Percentiles rank a stretch among this genome's conserved stretches.
These are phyloP conservation scores for Colletotrichum sublineola DNA, from an alignment of 2,329 filamentous ascomycete genomes.

Conservation along the genomic window DNA sequence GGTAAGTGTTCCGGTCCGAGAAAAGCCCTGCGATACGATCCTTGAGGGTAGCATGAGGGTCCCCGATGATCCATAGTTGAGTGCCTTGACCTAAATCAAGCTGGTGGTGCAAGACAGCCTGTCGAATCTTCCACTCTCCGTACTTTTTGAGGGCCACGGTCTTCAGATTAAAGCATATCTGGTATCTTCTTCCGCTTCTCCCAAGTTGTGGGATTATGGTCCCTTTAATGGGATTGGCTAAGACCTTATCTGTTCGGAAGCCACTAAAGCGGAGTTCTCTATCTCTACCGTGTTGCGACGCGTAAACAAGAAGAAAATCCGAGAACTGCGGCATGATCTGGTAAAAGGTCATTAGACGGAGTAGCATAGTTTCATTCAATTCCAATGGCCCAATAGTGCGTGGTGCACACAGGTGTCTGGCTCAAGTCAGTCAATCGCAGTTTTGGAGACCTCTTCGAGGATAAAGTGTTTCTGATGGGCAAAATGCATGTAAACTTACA, in stretches of 20 bases:
- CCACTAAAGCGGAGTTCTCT: constrained; percentile 53
- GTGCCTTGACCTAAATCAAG: constrained; percentile 54
- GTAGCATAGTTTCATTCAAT: constrained; percentile 31
- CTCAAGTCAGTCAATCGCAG: background rate
- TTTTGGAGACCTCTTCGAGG: background rate
- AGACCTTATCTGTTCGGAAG: constrained; percentile 51
- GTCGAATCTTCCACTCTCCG: constrained; percentile 52
- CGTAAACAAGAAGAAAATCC: constrained; percentile 56
- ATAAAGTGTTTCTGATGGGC: background rate
- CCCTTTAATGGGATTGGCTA: constrained; percentile 42
- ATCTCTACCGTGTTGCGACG: constrained; percentile 45
- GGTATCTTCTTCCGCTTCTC: constrained; percentile 52
- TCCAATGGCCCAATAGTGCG: constrained; percentile 3
- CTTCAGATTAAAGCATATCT: constrained; percentile 54
- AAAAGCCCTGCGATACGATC: constrained; percentile 7
- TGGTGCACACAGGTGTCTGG: background rate
- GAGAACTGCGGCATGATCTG: constrained; percentile 57
- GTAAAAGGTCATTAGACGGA: constrained; percentile 47
- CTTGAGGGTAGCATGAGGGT: constrained; percentile 50
- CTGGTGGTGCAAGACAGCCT: constrained; percentile 55
- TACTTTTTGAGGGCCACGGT: constrained; percentile 42
- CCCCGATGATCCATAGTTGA: constrained; percentile 57
- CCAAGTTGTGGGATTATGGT: constrained; percentile 45
- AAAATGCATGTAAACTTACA: background rate
- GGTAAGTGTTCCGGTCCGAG: constrained; percentile 34